Conservation (phyloP, 495 filamentous ascomycete species). For the Apiosordaria backusii region DNA sequence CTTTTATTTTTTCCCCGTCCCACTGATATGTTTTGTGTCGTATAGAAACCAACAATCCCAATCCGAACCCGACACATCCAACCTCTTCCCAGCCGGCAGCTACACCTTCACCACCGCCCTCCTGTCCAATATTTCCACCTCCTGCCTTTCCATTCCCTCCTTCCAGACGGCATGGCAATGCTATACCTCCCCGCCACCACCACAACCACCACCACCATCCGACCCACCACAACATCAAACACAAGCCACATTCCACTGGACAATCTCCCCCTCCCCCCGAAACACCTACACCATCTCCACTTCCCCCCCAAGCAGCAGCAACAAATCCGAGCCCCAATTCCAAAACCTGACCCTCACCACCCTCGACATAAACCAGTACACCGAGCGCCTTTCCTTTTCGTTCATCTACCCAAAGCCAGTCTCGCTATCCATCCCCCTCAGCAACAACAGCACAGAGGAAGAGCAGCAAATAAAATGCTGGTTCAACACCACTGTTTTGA, state of each 20-base stretch:
- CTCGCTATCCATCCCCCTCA: slow-evolving; percentile 28
- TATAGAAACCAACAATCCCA: slow-evolving; percentile 7
- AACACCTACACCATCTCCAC: slow-evolving; percentile 44
- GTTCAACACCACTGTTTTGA: slow-evolving; percentile 49
- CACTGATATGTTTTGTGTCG: background rate
- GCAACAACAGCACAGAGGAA: background rate
- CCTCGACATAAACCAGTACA: slow-evolving; percentile 63
- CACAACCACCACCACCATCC: too few relatives aligned
- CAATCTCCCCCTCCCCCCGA: slow-evolving; percentile 35
- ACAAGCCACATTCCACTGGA: slow-evolving; percentile 54
- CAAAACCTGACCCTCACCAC: slow-evolving; percentile 77
- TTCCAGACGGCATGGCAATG: slow-evolving; percentile 43
- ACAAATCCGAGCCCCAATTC: slow-evolving; percentile 64
- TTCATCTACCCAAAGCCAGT: slow-evolving; percentile 43
- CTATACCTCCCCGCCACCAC: slow-evolving; percentile 40
- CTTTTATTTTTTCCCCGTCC: background rate
- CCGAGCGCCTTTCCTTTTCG: slow-evolving; percentile 52
- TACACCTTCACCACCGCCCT: slow-evolving; percentile 55
- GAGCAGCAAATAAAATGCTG: slow-evolving; percentile 41
- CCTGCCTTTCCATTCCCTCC: slow-evolving; percentile 49
- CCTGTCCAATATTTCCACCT: slow-evolving; percentile 45
- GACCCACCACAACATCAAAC: background rate
- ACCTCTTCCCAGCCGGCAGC: slow-evolving; percentile 51
- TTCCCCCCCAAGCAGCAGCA: slow-evolving; percentile 26
- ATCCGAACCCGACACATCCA: slow-evolving; percentile 5